Percentiles rank a stretch among this genome's conserved stretches.
These are phyloP conservation scores for Phytophthora cajani DNA, from an alignment of 352 stramenopile genomes.

Conservation along the genomic window DNA sequence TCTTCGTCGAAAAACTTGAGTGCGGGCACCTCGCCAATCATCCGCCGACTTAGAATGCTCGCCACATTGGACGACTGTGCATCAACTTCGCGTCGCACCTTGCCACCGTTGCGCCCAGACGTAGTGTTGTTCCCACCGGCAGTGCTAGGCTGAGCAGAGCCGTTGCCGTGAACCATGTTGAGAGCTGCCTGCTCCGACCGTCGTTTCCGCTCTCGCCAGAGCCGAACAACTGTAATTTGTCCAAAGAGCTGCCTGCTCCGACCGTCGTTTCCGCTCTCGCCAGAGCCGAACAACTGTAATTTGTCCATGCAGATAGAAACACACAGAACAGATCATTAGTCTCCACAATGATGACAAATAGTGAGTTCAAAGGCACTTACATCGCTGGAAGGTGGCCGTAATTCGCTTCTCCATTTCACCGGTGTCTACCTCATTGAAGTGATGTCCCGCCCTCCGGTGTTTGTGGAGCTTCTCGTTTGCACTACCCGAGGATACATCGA, in stretches of 20 bases:
- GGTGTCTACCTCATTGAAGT: slow-evolving; percentile 1
- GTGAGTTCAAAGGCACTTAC: slow-evolving; percentile 30
- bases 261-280: slow-evolving; percentile 59
- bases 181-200: slow-evolving; percentile 55
- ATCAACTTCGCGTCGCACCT: slow-evolving; percentile 59
- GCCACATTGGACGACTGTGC: slow-evolving; percentile 74
- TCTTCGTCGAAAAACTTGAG: slow-evolving; percentile 82
- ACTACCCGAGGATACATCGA: slow-evolving; percentile 7
- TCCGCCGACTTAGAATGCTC: slow-evolving; percentile 73
- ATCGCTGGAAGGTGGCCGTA: slow-evolving; percentile 61
- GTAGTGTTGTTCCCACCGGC: slow-evolving; percentile 12
- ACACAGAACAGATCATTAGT: not conserved
- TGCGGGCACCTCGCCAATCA: slow-evolving; percentile 76
- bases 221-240: slow-evolving; percentile 52
- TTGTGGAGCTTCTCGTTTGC: slow-evolving; percentile 15
- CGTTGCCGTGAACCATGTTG: slow-evolving; percentile 55
- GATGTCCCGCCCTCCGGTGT: slow-evolving; percentile 17
- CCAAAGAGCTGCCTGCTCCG: slow-evolving; percentile 51
- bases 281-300: slow-evolving; percentile 64
- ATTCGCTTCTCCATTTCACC: slow-evolving; percentile 39
- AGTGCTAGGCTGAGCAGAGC: slow-evolving; percentile 16
- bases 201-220: slow-evolving; percentile 68
- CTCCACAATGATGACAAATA: not conserved
- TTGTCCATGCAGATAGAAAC: not conserved
- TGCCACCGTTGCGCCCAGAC: slow-evolving; percentile 39